Conservation (phyloP, 371 early-diverging fungal genomes). For the Mortierella sp. region DNA sequence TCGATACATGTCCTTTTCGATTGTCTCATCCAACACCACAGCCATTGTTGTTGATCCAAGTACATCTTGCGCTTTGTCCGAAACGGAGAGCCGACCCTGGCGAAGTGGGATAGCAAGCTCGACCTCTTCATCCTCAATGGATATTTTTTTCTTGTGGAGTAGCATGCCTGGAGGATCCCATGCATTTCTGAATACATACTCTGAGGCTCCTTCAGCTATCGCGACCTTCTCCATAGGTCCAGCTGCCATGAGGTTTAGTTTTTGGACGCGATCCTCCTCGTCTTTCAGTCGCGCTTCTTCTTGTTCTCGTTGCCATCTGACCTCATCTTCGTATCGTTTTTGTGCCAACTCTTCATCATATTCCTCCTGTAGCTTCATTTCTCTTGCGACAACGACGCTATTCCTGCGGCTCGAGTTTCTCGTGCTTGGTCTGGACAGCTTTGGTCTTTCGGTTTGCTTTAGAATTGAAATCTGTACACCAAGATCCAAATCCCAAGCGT, state of each 20-base stretch:
- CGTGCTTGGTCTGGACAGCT: neutral
- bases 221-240: constrained; percentile 14
- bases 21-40: neutral
- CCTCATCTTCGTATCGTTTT: constrained; percentile 43
- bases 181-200: constrained; percentile 49
- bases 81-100: constrained; percentile 21
- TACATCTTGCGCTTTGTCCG: neutral
- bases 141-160: constrained; percentile 41
- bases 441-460: constrained; percentile 39
- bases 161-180: constrained; percentile 51
- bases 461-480: constrained; percentile 53
- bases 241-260: constrained; percentile 10
- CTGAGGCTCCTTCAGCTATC: neutral
- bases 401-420: constrained; percentile 48
- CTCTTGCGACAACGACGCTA: constrained; percentile 43
- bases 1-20: neutral
- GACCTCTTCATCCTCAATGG: constrained; percentile 51
- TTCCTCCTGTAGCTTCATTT: constrained; percentile 36
- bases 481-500: constrained; percentile 52
- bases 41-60: constrained; percentile 4
- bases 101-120: constrained; percentile 46
- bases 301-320: constrained; percentile 42
- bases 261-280: constrained; percentile 40
- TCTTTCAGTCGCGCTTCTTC: constrained; percentile 51
- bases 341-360: constrained; percentile 31